phyloP scores from a whole-genome alignment of 345 rosid genomes.

The Eutrema heterophyllum region DNA sequence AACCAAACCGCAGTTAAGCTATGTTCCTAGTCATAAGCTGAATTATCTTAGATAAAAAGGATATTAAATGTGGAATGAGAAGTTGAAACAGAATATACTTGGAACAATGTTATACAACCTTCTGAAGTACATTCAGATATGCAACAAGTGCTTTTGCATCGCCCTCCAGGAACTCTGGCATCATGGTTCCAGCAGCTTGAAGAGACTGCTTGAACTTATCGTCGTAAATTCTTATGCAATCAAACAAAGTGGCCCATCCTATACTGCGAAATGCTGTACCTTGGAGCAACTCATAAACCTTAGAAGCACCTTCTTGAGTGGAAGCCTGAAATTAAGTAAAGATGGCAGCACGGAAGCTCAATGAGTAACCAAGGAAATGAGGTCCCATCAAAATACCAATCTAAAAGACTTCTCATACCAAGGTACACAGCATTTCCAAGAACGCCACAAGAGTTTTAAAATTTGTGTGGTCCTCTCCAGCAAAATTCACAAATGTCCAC shows the following conservation, averaged over 20 bases:
- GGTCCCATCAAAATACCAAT: background rate
- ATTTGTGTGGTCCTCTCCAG: slow-evolving; percentile 97
- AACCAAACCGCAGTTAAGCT: background rate
- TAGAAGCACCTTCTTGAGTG: slow-evolving; percentile 88
- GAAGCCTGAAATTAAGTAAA: slow-evolving; percentile 60
- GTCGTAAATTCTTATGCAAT: slow-evolving; percentile 76
- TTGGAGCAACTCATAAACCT: slow-evolving; percentile 82
- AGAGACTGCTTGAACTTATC: slow-evolving; percentile 89
- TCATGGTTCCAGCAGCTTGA: slow-evolving; percentile 78
- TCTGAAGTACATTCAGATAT: slow-evolving; percentile 87
- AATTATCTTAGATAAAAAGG: background rate
- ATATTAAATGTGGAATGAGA: background rate
- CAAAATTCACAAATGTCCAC: slow-evolving; percentile 97
- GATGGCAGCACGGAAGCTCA: slow-evolving; percentile 13
- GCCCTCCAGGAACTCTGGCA: slow-evolving; percentile 91
- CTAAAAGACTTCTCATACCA: slow-evolving; percentile 53
- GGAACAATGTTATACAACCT: slow-evolving; percentile 46
- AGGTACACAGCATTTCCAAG: slow-evolving; percentile 85
- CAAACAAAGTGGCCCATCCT: slow-evolving; percentile 93
- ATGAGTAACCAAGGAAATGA: slow-evolving; percentile 2
- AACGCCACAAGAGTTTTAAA: slow-evolving; percentile 93
- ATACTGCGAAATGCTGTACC: slow-evolving; percentile 83
- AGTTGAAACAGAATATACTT: background rate
- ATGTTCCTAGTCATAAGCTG: background rate
- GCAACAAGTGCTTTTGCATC: slow-evolving; percentile 98